Percentiles rank a stretch among this genome's conserved stretches.
phyloP scores from a whole-genome alignment of 2,329 filamentous ascomycete species.

The Colletotrichum plurivorum region DNA sequence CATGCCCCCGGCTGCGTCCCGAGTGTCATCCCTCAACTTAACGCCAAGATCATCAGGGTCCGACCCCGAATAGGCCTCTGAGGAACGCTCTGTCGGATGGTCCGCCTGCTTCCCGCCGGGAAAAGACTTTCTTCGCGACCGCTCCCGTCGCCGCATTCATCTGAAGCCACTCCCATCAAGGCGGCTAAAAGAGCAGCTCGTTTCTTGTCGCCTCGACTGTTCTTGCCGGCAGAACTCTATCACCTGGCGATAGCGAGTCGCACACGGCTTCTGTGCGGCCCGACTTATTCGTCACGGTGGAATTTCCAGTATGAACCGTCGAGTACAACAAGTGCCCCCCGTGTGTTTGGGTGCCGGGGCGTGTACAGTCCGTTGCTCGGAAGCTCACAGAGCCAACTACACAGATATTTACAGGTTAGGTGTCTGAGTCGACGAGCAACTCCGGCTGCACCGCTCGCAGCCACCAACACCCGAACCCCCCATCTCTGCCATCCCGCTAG shows the following conservation, averaged over 20 bases:
- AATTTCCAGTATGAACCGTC: no score
- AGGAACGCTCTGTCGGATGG: slow-evolving; percentile 15
- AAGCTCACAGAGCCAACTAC: not conserved
- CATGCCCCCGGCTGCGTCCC: slow-evolving; percentile 2
- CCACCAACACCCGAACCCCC: slow-evolving; percentile 6
- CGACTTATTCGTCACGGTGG: not conserved
- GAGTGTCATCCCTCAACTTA: slow-evolving; percentile 22
- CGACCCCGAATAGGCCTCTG: slow-evolving; percentile 27
- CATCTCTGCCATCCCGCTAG: slow-evolving; percentile 3
- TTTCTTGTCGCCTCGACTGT: slow-evolving; percentile 6
- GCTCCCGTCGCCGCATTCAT: slow-evolving; percentile 28
- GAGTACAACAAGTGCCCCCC: no score
- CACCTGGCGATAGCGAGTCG: slow-evolving; percentile 15
- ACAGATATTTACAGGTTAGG: not conserved
- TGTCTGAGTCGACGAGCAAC: not conserved
- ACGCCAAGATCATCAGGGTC: slow-evolving; percentile 35
- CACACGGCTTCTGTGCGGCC: not conserved
- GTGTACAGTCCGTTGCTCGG: no score
- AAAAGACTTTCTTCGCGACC: slow-evolving; percentile 17
- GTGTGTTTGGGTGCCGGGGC: no score
- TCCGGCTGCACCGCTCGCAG: not conserved
- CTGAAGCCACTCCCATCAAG: slow-evolving; percentile 19
- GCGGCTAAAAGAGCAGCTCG: not conserved
- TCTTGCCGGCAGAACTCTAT: slow-evolving; percentile 19
- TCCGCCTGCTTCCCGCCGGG: slow-evolving; percentile 5